phyloP scores from a whole-genome alignment of 371 early-diverging fungal species.

The Mucor piriformis region DNA sequence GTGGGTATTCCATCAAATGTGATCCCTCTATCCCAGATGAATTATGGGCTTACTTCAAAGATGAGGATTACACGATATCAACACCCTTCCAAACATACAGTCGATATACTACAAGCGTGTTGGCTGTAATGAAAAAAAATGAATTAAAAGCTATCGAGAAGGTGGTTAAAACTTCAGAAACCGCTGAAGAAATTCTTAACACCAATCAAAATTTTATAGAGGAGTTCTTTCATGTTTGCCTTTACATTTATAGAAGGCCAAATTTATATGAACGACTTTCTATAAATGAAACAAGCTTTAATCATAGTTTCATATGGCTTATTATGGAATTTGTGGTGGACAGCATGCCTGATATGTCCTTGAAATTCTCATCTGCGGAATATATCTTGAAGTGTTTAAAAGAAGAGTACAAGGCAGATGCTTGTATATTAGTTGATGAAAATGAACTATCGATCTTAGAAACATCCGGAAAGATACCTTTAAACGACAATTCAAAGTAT shows the following conservation, averaged over 20 bases:
- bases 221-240: slow-evolving; percentile 8
- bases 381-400: slow-evolving; percentile 5
- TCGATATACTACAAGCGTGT: neutral
- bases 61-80: neutral
- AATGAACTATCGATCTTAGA: slow-evolving; percentile 2
- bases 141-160: slow-evolving; percentile 5
- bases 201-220: slow-evolving; percentile 1
- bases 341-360: neutral
- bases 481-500: slow-evolving; percentile 5
- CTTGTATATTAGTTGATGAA: slow-evolving; percentile 1
- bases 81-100: neutral
- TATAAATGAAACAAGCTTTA: slow-evolving; percentile 10
- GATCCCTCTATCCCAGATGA: slow-evolving; percentile 7
- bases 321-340: slow-evolving; percentile 7
- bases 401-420: slow-evolving; percentile 16
- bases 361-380: slow-evolving; percentile 6
- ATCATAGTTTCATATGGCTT: slow-evolving; percentile 9
- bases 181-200: neutral
- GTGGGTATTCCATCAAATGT: slow-evolving; percentile 21
- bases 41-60: neutral
- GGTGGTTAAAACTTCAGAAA: slow-evolving; percentile 3
- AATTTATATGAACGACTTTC: slow-evolving; percentile 3
- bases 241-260: neutral
- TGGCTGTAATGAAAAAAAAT: neutral
- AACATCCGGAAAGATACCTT: slow-evolving; percentile 2